Conservation (phyloP, 208 protist genomes). For the Crithidia thermophila region DNA sequence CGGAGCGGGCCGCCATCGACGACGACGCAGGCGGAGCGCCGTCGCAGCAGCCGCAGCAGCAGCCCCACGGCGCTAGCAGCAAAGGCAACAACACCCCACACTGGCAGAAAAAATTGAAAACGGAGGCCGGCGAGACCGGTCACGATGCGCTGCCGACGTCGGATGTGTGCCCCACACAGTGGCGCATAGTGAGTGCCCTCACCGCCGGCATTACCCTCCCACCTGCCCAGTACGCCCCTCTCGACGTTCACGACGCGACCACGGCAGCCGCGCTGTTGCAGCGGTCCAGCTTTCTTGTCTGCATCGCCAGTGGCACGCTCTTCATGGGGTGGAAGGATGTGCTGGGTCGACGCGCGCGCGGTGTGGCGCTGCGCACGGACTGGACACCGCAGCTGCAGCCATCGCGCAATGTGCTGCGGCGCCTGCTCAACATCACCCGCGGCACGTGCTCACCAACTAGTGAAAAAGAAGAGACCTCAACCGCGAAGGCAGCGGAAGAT, state of each 20-base stretch:
- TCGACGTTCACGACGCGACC: not conserved
- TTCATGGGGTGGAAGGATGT: conserved; percentile 42
- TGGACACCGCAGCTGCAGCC: conserved; percentile 50
- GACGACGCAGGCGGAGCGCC: not conserved
- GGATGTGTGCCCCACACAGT: not conserved
- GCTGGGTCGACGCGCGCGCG: conserved; percentile 14
- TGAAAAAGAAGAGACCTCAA: no score
- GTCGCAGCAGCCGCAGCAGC: not conserved
- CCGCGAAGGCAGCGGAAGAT: not conserved
- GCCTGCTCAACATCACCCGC: conserved; percentile 6
- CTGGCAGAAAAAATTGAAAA: not conserved
- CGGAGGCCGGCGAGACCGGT: not conserved
- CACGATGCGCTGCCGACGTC: not conserved
- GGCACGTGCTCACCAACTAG: not conserved
- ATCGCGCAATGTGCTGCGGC: conserved; percentile 29
- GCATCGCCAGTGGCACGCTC: conserved; percentile 35
- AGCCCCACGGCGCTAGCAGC: not conserved
- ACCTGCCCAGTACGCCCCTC: conserved; percentile 6
- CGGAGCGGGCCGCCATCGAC: conserved; percentile 13
- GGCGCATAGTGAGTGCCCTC: conserved; percentile 13
- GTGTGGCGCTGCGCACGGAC: conserved; percentile 38
- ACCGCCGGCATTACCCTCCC: conserved; percentile 22
- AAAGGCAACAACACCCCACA: not conserved
- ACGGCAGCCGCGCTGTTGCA: conserved; percentile 2
- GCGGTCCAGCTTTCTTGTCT: conserved; percentile 25